Conservation (phyloP, 495 filamentous ascomycete genomes). For the Penicillium maclennaniae region DNA sequence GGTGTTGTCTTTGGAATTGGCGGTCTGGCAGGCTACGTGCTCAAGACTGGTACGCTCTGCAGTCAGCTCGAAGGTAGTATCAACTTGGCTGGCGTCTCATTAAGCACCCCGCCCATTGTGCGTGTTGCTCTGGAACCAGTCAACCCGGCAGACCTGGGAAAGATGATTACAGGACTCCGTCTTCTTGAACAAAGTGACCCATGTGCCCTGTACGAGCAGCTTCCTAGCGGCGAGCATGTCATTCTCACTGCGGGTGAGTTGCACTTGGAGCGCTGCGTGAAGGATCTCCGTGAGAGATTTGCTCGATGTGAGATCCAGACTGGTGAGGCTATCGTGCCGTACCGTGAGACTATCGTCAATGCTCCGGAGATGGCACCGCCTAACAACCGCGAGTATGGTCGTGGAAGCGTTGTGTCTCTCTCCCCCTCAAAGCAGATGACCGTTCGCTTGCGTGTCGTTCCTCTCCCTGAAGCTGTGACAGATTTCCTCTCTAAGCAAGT, state of each 20-base stretch:
- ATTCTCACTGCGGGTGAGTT: constrained; percentile 91
- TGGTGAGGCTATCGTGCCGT: constrained; percentile 91
- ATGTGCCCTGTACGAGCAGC: constrained; percentile 91
- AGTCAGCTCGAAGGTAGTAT: constrained; percentile 83
- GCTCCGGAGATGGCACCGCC: constrained; percentile 88
- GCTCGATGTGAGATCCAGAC: constrained; percentile 94
- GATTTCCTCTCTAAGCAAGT: constrained; percentile 80
- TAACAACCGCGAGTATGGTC: constrained; percentile 79
- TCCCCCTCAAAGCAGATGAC: constrained; percentile 84
- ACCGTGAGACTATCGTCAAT: constrained; percentile 84
- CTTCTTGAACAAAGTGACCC: constrained; percentile 93
- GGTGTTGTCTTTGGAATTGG: constrained; percentile 96
- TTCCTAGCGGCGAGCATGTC: constrained; percentile 92
- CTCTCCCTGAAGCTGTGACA: constrained; percentile 73
- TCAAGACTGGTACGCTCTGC: constrained; percentile 94
- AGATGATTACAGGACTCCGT: constrained; percentile 85
- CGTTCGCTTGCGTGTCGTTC: constrained; percentile 71
- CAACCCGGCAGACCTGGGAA: constrained; percentile 82
- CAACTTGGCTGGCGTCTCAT: constrained; percentile 83
- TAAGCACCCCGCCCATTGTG: constrained; percentile 81
- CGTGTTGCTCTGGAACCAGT: constrained; percentile 89
- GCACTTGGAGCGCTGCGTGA: constrained; percentile 90
- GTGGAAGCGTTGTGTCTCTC: constrained; percentile 69
- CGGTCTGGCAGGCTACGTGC: constrained; percentile 82
- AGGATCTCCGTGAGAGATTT: constrained; percentile 89